Percentiles rank a stretch among this genome's conserved stretches.
Evolutionary conservation across 1,284 basidiomycete species (phyloP).

Genomic region (Cystobasidium sp.): DNA sequence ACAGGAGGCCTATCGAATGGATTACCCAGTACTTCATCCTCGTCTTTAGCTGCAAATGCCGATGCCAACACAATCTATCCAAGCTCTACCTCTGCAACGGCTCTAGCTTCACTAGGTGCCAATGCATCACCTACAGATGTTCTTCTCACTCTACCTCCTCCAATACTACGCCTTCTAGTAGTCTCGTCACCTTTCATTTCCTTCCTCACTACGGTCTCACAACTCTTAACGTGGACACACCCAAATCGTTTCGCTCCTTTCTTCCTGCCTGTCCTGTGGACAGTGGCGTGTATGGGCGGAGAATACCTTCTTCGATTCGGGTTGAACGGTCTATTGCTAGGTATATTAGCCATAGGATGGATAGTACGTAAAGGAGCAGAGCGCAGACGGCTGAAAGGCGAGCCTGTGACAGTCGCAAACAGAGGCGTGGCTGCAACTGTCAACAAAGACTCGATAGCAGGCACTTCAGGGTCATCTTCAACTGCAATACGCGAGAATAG

Average conservation of each 20-base stretch:
- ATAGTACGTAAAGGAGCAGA: conserved; percentile 21
- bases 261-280: conserved; percentile 50
- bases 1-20: neutral
- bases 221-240: conserved; percentile 52
- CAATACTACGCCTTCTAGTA: conserved; percentile 51
- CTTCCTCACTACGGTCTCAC: conserved; percentile 43
- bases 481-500: conserved; percentile 13
- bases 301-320: conserved; percentile 47
- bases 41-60: neutral
- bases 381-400: neutral
- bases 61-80: neutral
- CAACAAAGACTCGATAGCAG: conserved; percentile 7
- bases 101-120: conserved; percentile 41
- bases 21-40: neutral
- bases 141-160: conserved; percentile 51
- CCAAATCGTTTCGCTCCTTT: conserved; percentile 48
- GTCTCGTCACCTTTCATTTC: conserved; percentile 50
- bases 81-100: conserved; percentile 29
- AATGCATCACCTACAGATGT: conserved; percentile 49
- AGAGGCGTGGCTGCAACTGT: conserved; percentile 10
- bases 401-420: conserved; percentile 2
- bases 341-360: conserved; percentile 37
- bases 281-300: conserved; percentile 50
- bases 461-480: neutral
- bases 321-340: conserved; percentile 47